Percentiles rank a stretch among this genome's conserved stretches.
phyloP scores from a whole-genome alignment of 2,329 filamentous ascomycete genomes.

The Aspergillus glaucus region DNA sequence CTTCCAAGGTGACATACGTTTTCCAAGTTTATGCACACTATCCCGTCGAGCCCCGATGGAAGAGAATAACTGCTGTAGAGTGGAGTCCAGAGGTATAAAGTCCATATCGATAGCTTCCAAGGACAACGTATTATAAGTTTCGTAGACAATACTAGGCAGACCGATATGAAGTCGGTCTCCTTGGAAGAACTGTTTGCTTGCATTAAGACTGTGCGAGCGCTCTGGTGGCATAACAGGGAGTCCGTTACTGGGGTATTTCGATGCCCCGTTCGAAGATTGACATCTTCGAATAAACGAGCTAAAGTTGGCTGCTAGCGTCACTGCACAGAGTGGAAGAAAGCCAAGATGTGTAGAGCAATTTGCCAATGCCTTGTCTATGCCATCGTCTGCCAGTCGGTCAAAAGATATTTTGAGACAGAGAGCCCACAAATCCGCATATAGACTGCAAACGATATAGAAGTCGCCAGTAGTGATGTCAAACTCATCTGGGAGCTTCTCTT shows the following conservation, averaged over 20 bases:
- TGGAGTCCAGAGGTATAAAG: slow-evolving; percentile 17
- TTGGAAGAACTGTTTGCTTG: slow-evolving; percentile 16
- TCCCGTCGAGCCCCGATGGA: slow-evolving; percentile 6
- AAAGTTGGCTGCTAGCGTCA: slow-evolving; percentile 28
- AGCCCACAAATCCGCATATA: slow-evolving; percentile 31
- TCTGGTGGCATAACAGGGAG: slow-evolving; percentile 20
- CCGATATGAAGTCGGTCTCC: slow-evolving; percentile 4
- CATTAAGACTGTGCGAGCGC: slow-evolving; percentile 20
- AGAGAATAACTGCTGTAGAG: slow-evolving; percentile 13
- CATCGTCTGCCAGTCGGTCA: slow-evolving; percentile 1
- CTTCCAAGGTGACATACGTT: slow-evolving; percentile 6
- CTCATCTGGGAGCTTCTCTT: slow-evolving; percentile 15
- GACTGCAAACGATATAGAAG: slow-evolving; percentile 23
- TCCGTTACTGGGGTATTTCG: slow-evolving; percentile 19
- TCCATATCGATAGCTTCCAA: slow-evolving; percentile 9
- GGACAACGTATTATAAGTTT: slow-evolving; percentile 11
- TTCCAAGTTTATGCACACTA: slow-evolving; percentile 5
- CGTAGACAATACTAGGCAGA: slow-evolving; percentile 13
- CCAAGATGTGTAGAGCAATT: slow-evolving; percentile 12
- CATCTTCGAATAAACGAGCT: slow-evolving; percentile 19
- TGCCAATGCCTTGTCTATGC: not conserved
- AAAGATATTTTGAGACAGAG: slow-evolving; percentile 24
- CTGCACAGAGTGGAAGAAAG: slow-evolving; percentile 28
- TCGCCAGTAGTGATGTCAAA: slow-evolving; percentile 24
- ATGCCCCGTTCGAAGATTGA: slow-evolving; percentile 1